Conservation (phyloP, 805 yeast genomes). For the Dipodascopsis uninucleata region DNA sequence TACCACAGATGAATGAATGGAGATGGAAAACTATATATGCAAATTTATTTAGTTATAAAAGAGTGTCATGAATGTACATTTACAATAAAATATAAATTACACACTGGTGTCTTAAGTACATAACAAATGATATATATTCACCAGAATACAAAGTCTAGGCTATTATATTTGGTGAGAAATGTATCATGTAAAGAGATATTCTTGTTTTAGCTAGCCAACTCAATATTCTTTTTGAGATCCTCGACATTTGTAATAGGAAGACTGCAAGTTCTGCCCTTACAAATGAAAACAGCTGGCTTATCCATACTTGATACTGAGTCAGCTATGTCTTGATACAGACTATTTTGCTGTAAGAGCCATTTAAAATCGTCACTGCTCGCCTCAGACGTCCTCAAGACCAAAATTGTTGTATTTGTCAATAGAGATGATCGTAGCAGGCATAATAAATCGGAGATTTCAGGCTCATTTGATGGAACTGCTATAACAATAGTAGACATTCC, state of each 20-base stretch:
- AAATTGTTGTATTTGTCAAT: slow-evolving; percentile 13
- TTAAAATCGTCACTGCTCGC: slow-evolving; percentile 4
- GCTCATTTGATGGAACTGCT: slow-evolving; percentile 1
- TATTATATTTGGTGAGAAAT: no score
- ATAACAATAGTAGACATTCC: slow-evolving; percentile 20
- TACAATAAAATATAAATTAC: no score
- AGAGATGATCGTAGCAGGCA: slow-evolving; percentile 4
- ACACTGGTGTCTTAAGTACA: no score
- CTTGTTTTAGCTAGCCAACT: no score
- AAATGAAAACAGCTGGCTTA: slow-evolving; percentile 10
- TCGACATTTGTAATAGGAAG: slow-evolving; percentile 14
- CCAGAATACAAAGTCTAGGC: no score
- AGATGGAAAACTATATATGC: no score
- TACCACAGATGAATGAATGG: no score
- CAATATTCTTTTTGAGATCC: slow-evolving; percentile 9
- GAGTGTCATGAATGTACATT: no score
- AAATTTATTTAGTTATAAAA: no score
- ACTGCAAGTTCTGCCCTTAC: slow-evolving; percentile 17
- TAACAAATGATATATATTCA: no score
- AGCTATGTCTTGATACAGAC: slow-evolving; percentile 3
- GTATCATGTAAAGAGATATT: no score
- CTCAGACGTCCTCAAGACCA: slow-evolving; percentile 5
- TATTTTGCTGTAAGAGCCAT: slow-evolving; percentile 16
- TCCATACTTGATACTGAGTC: slow-evolving; percentile 1
- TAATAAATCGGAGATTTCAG: neutral